Base-by-base conservation (phyloP, 2,329 filamentous ascomycete species). In the Plenodomus biglobosus region DNA sequence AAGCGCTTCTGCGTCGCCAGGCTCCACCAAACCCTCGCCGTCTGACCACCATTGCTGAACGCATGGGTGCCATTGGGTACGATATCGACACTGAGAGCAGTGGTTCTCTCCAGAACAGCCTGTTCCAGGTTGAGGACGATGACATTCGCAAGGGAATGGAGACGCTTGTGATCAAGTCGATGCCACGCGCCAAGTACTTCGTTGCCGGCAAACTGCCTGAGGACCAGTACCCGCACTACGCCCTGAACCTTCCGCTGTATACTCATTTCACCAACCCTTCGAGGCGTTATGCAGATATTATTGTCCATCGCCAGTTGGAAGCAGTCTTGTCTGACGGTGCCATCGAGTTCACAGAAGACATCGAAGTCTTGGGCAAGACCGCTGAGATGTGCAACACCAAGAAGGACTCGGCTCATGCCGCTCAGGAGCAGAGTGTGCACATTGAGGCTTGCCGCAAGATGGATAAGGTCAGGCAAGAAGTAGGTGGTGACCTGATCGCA, bases 81-180 rank as follows among this genome's bases (percentile, higher is more conserved):
- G 87, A 92, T 32, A 87, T 97, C 40, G 92, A 99, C 69, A 85
- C 86, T 10, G 85, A 87, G 37, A 95, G 88, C 80, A 96, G 92
- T 66, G 92, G 92, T 43, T 85, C 87, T 42, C 79, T 99, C 35
- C 94, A 97, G 74, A 95, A 91, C 78, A 96, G 92, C 71, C 78
- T 99, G 40, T 97, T 96, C 82, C 89, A 90, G 73, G 85, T 99
- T 36, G 86, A 95, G 39, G 91, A 99, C 70, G 75, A 83, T 30
- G 90, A 95, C 59, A 79, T 96, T 55, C 88, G 94, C 65, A 96
- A 95, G 84, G 94, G 94, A 55, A 96, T 99, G 89, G 94, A 99
- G 79, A 96, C 92, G 2, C 78, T 97, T 22, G 80, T 97, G 27
- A 81, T 96, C 72, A 99, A 99, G 79, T 86, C 91, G 32, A 96